Conservation (phyloP, 805 yeast species). For the Metschnikowia kofuensis region DNA sequence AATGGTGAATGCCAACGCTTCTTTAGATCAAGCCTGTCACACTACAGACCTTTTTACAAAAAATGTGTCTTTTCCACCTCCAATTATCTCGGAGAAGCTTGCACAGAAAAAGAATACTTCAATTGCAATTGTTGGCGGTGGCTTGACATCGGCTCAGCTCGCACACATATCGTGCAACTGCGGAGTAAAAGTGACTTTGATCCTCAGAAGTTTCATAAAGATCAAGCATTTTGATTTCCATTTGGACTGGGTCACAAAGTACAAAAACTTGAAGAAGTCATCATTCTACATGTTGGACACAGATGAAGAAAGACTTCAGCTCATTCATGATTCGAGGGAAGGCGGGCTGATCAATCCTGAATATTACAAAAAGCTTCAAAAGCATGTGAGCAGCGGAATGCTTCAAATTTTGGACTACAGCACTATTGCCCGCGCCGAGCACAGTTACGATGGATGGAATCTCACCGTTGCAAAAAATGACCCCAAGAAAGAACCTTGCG, state of each 20-base stretch:
- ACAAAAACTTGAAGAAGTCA: conserved; percentile 42
- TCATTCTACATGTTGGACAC: conserved; percentile 42
- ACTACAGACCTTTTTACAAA: conserved; percentile 34
- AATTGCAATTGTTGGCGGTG: conserved; percentile 44
- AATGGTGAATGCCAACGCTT: conserved; percentile 15
- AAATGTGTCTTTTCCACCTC: conserved; percentile 24
- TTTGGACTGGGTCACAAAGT: conserved; percentile 48
- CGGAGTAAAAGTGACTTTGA: conserved; percentile 33
- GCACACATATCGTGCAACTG: conserved; percentile 34
- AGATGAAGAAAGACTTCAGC: conserved; percentile 39
- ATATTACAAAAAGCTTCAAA: conserved; percentile 31
- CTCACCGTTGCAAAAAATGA: conserved; percentile 14
- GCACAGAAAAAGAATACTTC: conserved; percentile 5
- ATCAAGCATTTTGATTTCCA: conserved; percentile 48
- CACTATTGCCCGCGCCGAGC: conserved; percentile 23
- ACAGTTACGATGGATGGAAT: conserved; percentile 30
- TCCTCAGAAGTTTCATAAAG: conserved; percentile 37
- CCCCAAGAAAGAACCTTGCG: conserved; percentile 4
- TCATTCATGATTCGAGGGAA: conserved; percentile 41
- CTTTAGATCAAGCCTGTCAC: conserved; percentile 29
- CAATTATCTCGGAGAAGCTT: conserved; percentile 15
- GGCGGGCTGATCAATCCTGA: conserved; percentile 49
- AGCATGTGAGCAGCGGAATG: conserved; percentile 29
- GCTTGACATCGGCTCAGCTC: conserved; percentile 45
- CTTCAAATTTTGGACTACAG: conserved; percentile 29